Evolutionary conservation across 2,329 filamentous ascomycete species (phyloP), one percentile per base, ranked within the genome.

Genomic region (Talaromyces sp.): DNA sequence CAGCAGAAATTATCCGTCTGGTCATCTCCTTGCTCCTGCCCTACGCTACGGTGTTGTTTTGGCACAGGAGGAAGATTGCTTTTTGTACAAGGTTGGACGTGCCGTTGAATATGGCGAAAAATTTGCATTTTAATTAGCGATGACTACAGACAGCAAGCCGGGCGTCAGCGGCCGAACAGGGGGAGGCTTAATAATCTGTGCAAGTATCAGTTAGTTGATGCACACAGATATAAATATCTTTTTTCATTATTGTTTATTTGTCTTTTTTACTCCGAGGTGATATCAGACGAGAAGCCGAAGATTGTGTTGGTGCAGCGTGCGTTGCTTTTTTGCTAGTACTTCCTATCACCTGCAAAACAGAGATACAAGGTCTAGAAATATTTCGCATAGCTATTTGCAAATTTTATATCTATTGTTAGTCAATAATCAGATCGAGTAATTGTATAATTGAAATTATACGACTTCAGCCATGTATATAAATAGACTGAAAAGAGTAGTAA

Each of bases 71-170:
- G 31, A 19, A 55, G 17, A 27, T 38, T 55, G 24, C 9, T 35
- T 50, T 55, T 55, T 58, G 50, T 61, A 55, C 50, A 54, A 58
- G 29, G 41, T 61, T 61, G 59, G 31, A 52, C 56, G 41, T 58
- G 29, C 51, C 38, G 29, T 55, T 56, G 56, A 58, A 61, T 46
- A 31, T 49, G 38, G 51, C 31, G 35, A 31, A 58, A 14, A 51
- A 35, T 41, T 58, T 60, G 50, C 59, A 60, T 60, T 52, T 29
- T 60, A 29, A 58, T 54, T 50, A 58, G 59, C 59, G 49, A 53
- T 49, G 56, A 14, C 24, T 51, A 21, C 49, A 52, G 26, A 29
- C 29, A 31, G 13, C 53, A 35, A 31, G 21, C 53, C 53, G 53
- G 31, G 24, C 49, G 27, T 52, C 27, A 29, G 24, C 26, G 49